A percentile compares a stretch with the other conserved stretches of the same genome.
Evolutionary conservation across 169 alveolate genomes (phyloP).

Genomic region (Ichthyophthirius multifiliis): DNA sequence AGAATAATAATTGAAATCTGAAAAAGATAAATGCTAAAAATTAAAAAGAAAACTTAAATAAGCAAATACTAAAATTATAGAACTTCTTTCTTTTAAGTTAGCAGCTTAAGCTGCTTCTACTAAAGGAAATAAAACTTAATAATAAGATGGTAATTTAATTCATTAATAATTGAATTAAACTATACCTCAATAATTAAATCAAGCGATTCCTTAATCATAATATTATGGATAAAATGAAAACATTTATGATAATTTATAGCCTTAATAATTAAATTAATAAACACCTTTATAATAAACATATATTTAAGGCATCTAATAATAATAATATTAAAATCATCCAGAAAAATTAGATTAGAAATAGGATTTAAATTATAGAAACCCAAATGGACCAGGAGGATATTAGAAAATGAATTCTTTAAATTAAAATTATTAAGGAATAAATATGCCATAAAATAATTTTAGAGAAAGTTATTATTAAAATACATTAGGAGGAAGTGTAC

Average conservation of each 20-base stretch:
- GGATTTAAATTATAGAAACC: background rate
- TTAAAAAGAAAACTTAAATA: constrained; percentile 17
- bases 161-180: background rate
- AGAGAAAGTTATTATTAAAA: too few species aligned
- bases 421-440: background rate
- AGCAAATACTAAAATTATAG: constrained; percentile 35
- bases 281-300: too few species aligned
- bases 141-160: background rate
- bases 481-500: too few species aligned
- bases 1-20: background rate
- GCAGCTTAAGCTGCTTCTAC: background rate
- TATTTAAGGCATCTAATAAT: too few species aligned
- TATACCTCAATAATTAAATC: too few species aligned
- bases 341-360: background rate
- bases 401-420: background rate
- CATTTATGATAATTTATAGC: too few species aligned
- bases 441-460: background rate
- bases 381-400: background rate
- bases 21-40: constrained; percentile 1
- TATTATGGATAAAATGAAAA: too few species aligned
- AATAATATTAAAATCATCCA: too few species aligned
- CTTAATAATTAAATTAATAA: too few species aligned
- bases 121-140: background rate
- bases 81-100: background rate
- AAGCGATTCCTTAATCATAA: too few species aligned